Percentiles rank a stretch among this genome's conserved stretches.
These are phyloP conservation scores for Globisporangium solare DNA, from an alignment of 352 stramenopile genomes.

Conservation along the genomic window DNA sequence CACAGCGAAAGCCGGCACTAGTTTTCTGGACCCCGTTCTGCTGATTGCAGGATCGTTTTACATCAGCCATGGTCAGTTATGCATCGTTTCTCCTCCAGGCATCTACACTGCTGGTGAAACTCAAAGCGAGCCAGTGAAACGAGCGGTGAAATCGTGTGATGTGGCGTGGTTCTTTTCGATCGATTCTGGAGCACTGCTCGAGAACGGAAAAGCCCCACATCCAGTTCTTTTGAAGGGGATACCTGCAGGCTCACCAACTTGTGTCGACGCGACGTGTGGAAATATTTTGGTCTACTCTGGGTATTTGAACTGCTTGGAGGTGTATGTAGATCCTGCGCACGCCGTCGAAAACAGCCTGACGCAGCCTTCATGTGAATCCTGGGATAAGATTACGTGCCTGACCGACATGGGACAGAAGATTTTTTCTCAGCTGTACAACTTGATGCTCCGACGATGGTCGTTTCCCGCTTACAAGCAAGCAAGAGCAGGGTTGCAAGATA, in stretches of 20 bases:
- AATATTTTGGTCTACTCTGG: slow-evolving; percentile 64
- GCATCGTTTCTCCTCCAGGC: slow-evolving; percentile 58
- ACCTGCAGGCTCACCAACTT: slow-evolving; percentile 59
- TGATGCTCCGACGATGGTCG: slow-evolving; percentile 34
- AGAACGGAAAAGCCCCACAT: slow-evolving; percentile 16
- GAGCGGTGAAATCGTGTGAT: slow-evolving; percentile 43
- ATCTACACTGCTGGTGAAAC: slow-evolving; percentile 36
- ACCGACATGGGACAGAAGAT: slow-evolving; percentile 24
- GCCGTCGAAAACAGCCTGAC: neutral
- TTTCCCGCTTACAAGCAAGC: slow-evolving; percentile 43
- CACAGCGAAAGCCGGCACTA: slow-evolving; percentile 23
- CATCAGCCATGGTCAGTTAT: slow-evolving; percentile 46
- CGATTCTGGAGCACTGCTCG: slow-evolving; percentile 27
- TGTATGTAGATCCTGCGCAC: slow-evolving; percentile 29
- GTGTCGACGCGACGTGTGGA: slow-evolving; percentile 34
- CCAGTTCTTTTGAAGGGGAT: slow-evolving; percentile 51
- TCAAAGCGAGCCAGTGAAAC: slow-evolving; percentile 37
- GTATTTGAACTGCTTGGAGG: slow-evolving; percentile 66
- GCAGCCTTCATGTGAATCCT: neutral
- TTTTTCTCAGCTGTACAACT: slow-evolving; percentile 25
- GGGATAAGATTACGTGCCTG: slow-evolving; percentile 14
- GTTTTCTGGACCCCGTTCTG: slow-evolving; percentile 59
- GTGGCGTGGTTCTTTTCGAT: slow-evolving; percentile 73
- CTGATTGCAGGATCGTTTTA: slow-evolving; percentile 75
- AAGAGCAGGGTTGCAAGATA: slow-evolving; percentile 40